Conservation (phyloP, 2,329 filamentous ascomycete species). For the Cephalotrichum gorgonifer region DNA sequence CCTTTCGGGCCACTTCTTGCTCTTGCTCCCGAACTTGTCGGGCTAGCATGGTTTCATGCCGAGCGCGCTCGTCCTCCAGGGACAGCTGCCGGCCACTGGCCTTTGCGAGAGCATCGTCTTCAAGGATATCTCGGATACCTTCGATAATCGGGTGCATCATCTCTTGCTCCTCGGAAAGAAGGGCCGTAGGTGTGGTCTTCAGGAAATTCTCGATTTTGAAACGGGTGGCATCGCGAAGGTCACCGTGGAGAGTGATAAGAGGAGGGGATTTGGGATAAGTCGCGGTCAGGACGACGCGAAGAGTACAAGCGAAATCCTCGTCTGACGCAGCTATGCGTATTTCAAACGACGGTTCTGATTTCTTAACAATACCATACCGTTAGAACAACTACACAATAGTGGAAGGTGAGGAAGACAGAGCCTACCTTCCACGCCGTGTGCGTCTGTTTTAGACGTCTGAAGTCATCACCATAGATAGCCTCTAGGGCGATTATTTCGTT, state of each 20-base stretch:
- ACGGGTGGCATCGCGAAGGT: constrained; percentile 59
- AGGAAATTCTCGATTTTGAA: constrained; percentile 59
- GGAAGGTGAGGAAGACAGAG: constrained; percentile 10
- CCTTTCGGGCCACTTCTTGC: constrained; percentile 41
- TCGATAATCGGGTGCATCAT: constrained; percentile 59
- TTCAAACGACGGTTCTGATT: constrained; percentile 74
- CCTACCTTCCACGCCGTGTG: constrained; percentile 76
- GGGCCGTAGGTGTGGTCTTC: constrained; percentile 44
- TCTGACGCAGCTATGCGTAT: constrained; percentile 68
- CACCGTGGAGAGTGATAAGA: constrained; percentile 52
- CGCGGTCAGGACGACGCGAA: constrained; percentile 75
- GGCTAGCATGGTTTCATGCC: constrained; percentile 64
- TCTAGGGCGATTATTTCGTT: constrained; percentile 79
- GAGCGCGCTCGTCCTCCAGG: constrained; percentile 78
- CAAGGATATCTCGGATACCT: constrained; percentile 64
- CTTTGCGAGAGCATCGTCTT: constrained; percentile 73
- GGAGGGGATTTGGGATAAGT: constrained; percentile 85
- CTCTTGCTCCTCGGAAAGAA: constrained; percentile 41
- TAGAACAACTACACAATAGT: constrained; percentile 9
- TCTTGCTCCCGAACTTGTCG: constrained; percentile 47
- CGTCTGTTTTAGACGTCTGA: constrained; percentile 59
- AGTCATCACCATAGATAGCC: constrained; percentile 87
- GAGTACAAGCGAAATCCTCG: constrained; percentile 56
- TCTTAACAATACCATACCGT: constrained; percentile 29
- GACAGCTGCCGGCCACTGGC: constrained; percentile 69